phyloP scores from a whole-genome alignment of 2,329 filamentous ascomycete genomes.

The Stagonosporopsis rhizophila region DNA sequence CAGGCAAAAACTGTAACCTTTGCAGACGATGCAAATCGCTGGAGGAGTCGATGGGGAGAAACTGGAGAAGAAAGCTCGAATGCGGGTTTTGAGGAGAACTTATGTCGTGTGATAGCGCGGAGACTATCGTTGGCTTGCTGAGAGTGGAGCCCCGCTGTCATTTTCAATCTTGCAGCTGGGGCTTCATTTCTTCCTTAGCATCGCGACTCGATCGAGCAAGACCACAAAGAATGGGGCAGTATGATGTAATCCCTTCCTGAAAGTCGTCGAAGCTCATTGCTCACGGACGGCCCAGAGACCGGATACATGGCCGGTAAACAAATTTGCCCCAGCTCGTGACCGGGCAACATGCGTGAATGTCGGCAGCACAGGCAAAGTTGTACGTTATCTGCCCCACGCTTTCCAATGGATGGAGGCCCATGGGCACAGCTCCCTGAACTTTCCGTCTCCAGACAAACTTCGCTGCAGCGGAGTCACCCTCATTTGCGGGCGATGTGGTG shows the following conservation, averaged over 20 bases:
- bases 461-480: slow-evolving; percentile 18
- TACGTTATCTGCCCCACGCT: slow-evolving; percentile 21
- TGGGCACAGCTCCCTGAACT: slow-evolving; percentile 12
- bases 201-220: slow-evolving; percentile 26
- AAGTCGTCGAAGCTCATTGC: slow-evolving; percentile 15
- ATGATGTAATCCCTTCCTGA: slow-evolving; percentile 32
- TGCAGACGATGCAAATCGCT: slow-evolving; percentile 17
- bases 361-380: slow-evolving; percentile 21
- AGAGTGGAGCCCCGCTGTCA: slow-evolving; percentile 34
- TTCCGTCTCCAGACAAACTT: slow-evolving; percentile 7
- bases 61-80: slow-evolving; percentile 21
- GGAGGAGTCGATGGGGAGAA: slow-evolving; percentile 22
- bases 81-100: slow-evolving; percentile 32
- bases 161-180: slow-evolving; percentile 24
- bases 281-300: slow-evolving; percentile 15
- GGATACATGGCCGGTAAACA: slow-evolving; percentile 10
- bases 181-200: slow-evolving; percentile 26
- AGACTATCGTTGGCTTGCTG: slow-evolving; percentile 23
- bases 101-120: slow-evolving; percentile 30
- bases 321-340: slow-evolving; percentile 22
- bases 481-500: slow-evolving; percentile 10
- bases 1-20: slow-evolving; percentile 7
- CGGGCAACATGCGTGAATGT: slow-evolving; percentile 19
- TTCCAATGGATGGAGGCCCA: slow-evolving; percentile 19
- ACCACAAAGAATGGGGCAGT: slow-evolving; percentile 25